phyloP scores from a whole-genome alignment of 148 eudicot species.

The Rhododendron williamsianum region DNA sequence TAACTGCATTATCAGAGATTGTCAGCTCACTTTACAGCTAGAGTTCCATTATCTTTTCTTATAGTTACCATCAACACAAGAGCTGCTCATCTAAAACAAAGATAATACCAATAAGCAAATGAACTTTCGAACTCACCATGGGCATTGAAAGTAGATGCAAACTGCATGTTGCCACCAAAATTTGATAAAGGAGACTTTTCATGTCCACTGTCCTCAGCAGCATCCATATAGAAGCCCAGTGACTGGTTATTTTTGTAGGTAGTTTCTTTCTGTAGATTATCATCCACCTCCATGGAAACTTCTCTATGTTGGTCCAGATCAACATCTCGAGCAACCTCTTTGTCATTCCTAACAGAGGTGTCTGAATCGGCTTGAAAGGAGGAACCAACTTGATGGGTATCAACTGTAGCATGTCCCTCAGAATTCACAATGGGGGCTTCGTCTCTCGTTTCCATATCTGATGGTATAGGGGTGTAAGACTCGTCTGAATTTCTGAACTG shows the following conservation, averaged over 20 bases:
- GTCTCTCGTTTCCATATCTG: conserved; percentile 29
- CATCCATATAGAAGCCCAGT: conserved; percentile 27
- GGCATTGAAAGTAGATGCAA: conserved; percentile 36
- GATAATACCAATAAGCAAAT: neutral
- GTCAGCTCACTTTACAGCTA: neutral
- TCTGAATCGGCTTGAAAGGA: conserved; percentile 37
- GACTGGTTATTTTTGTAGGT: conserved; percentile 15
- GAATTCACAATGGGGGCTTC: conserved; percentile 25
- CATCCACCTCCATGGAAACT: conserved; percentile 27
- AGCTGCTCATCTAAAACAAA: conserved; percentile 1
- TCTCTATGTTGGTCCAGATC: conserved; percentile 16
- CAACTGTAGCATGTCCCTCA: conserved; percentile 33
- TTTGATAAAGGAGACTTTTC: conserved; percentile 19
- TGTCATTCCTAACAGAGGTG: conserved; percentile 62
- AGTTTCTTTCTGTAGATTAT: conserved; percentile 20
- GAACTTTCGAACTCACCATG: conserved; percentile 38
- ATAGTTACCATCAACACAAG: neutral
- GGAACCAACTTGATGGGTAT: conserved; percentile 32
- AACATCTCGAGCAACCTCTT: conserved; percentile 21
- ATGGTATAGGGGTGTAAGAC: conserved; percentile 23
- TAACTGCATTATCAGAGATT: neutral
- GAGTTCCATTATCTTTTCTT: neutral
- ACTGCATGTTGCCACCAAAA: conserved; percentile 29
- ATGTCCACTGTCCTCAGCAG: conserved; percentile 30
- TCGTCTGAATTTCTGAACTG: conserved; percentile 30